A percentile compares a stretch with the other conserved stretches of the same genome.
Evolutionary conservation across 2,329 filamentous ascomycete species (phyloP).

Genomic region (Penicillium frequentans): DNA sequence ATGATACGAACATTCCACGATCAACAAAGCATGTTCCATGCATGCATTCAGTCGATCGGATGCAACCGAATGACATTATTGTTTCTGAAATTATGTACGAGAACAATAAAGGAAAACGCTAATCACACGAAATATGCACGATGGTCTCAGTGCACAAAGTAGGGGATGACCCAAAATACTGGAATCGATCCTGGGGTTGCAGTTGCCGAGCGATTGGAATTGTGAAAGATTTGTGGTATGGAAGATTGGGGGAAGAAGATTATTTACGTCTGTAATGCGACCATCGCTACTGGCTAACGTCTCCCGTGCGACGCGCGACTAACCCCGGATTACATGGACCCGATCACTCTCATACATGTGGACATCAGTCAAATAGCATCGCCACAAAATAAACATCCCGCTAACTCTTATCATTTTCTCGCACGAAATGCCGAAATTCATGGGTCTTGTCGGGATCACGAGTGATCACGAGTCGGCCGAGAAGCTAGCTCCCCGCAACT

Average conservation of each 20-base stretch:
- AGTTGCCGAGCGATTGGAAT: too few species aligned
- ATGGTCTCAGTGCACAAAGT: neutral
- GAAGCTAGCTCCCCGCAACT: constrained; percentile 24
- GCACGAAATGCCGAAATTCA: neutral
- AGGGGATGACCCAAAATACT: too few species aligned
- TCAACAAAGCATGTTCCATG: neutral
- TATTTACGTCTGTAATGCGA: neutral
- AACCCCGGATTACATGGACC: neutral
- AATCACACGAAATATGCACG: neutral
- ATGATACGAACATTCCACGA: neutral
- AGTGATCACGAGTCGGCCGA: constrained; percentile 24
- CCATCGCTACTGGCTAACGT: neutral
- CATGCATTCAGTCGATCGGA: neutral
- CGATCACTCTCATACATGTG: neutral
- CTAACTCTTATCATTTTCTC: neutral
- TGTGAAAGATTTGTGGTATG: neutral
- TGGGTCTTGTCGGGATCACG: neutral
- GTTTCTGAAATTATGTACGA: neutral
- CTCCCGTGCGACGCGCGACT: neutral
- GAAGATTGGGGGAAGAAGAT: neutral
- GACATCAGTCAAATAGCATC: neutral
- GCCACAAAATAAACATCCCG: neutral
- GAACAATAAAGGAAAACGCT: neutral
- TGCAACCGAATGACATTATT: neutral
- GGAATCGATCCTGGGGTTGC: too few species aligned